Percentiles rank a stretch among this genome's conserved stretches.
Conservation (phyloP, 2,329 filamentous ascomycete species). For the Fusarium domesticum region DNA sequence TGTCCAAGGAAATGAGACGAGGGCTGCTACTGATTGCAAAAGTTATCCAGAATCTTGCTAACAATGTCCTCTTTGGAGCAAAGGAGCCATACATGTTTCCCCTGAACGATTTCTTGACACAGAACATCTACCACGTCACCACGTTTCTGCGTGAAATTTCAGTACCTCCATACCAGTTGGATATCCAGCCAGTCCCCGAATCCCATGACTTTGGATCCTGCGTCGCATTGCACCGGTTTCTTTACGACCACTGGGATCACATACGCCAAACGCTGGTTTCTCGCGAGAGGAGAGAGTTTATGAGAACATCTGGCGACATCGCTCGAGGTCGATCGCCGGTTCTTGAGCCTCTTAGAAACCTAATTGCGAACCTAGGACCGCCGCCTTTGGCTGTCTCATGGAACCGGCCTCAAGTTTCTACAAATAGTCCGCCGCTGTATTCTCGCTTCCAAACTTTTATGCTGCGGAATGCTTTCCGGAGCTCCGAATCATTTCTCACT, state of each 20-base stretch:
- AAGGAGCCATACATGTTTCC: slow-evolving; percentile 73
- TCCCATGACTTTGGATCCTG: slow-evolving; percentile 70
- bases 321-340: slow-evolving; percentile 52
- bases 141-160: slow-evolving; percentile 67
- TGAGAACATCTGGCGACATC: slow-evolving; percentile 53
- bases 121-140: slow-evolving; percentile 66
- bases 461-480: slow-evolving; percentile 65
- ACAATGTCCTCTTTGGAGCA: slow-evolving; percentile 68
- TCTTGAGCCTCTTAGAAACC: slow-evolving; percentile 57
- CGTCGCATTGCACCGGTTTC: slow-evolving; percentile 64
- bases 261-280: slow-evolving; percentile 62
- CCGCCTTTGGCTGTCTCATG: slow-evolving; percentile 67
- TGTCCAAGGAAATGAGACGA: slow-evolving; percentile 67
- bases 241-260: slow-evolving; percentile 71
- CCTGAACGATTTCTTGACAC: slow-evolving; percentile 64
- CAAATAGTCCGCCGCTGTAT: slow-evolving; percentile 61
- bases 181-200: slow-evolving; percentile 42
- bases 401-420: slow-evolving; percentile 64
- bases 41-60: slow-evolving; percentile 68
- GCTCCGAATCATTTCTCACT: slow-evolving; percentile 62
- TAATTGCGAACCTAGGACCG: slow-evolving; percentile 65
- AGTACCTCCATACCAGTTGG: slow-evolving; percentile 49
- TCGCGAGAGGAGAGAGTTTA: slow-evolving; percentile 55
- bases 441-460: slow-evolving; percentile 71
- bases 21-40: slow-evolving; percentile 68